Conservation (phyloP, 129 eudicot genomes). For the Mikania micrantha region DNA sequence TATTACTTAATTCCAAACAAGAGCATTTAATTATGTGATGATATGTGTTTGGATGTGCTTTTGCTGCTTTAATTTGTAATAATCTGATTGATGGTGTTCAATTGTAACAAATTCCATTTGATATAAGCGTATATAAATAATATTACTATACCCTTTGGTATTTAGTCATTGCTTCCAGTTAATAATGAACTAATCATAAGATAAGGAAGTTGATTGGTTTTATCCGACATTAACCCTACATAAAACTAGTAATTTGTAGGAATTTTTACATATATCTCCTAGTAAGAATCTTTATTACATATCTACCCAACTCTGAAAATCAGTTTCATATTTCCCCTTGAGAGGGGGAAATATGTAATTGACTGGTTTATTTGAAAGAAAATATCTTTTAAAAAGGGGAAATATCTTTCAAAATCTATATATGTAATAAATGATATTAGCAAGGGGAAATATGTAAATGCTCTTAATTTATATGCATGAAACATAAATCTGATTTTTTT, state of each 20-base stretch:
- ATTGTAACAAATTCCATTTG: background rate
- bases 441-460: too few species aligned
- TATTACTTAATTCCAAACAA: background rate
- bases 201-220: background rate
- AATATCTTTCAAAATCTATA: too few species aligned
- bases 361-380: too few species aligned
- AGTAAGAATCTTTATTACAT: too few species aligned
- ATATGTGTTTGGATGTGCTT: slow-evolving; percentile 1
- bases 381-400: too few species aligned
- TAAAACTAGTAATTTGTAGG: background rate
- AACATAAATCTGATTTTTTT: slow-evolving; percentile 9
- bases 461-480: too few species aligned
- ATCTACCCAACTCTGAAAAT: too few species aligned
- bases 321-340: too few species aligned
- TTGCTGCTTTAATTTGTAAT: background rate
- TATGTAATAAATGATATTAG: too few species aligned
- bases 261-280: too few species aligned
- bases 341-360: too few species aligned
- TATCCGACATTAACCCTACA: background rate
- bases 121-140: background rate
- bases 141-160: background rate
- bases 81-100: too few species aligned
- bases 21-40: background rate
- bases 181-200: background rate
- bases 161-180: background rate